These are phyloP conservation scores for Dryas drummondii DNA, from an alignment of 306 rosid species.

Conservation along the genomic window DNA sequence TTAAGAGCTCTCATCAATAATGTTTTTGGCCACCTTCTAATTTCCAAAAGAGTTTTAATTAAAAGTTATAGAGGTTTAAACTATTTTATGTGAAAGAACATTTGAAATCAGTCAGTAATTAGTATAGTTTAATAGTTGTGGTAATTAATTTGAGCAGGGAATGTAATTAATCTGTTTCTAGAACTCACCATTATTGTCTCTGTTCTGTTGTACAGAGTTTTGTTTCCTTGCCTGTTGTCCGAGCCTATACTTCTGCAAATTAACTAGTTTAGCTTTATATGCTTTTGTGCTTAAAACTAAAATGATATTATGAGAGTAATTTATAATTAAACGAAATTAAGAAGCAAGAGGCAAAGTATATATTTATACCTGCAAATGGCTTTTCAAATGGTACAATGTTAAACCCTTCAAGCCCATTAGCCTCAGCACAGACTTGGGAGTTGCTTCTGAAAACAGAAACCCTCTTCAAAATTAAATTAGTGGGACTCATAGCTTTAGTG, in stretches of 20 bases:
- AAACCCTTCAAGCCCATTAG: conserved; percentile 92
- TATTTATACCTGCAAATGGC: conserved; percentile 86
- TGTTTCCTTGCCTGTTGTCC: conserved; percentile 64
- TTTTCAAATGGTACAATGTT: conserved; percentile 94
- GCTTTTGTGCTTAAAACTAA: not conserved
- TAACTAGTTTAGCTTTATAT: not conserved
- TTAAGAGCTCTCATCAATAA: not conserved
- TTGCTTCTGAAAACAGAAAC: conserved; percentile 63
- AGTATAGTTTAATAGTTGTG: not conserved
- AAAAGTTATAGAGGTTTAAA: not conserved
- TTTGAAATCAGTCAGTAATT: not conserved
- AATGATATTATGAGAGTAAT: too few relatives aligned
- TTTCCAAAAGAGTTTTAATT: not conserved
- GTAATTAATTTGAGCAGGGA: not conserved
- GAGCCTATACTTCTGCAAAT: conserved; percentile 83
- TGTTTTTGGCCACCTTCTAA: not conserved
- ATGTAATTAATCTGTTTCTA: not conserved
- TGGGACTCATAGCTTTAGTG: not conserved
- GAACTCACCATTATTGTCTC: conserved; percentile 51
- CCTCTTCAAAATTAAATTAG: not conserved
- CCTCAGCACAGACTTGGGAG: conserved; percentile 90
- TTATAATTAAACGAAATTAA: too few relatives aligned
- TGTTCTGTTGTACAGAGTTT: conserved; percentile 49
- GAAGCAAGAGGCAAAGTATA: not conserved
- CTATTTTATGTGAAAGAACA: not conserved